Evolutionary conservation across 495 filamentous ascomycete species (phyloP), one percentile per base, ranked within the genome.

Genomic region (Penicillium desertorum): DNA sequence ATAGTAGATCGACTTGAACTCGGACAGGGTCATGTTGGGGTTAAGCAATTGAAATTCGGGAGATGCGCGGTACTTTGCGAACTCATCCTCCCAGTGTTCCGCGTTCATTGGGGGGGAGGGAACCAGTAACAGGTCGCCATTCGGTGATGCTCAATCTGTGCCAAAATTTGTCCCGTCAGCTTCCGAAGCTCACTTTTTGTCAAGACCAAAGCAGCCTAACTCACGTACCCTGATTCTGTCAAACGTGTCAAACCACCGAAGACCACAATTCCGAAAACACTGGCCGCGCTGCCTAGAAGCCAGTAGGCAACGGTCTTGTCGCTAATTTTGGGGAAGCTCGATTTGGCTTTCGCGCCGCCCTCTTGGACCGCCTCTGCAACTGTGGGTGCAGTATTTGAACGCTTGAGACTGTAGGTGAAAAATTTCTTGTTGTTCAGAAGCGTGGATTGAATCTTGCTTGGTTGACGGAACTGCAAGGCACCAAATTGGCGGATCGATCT

Each of bases 1-100:
- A 72, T 87, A 98, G 80, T 98, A 98, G 59, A 98, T 98, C 71
- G 91, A 88, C 72, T 98, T 96, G 76, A 96, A 98, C 67, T 97
- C 95, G 32, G 83, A 81, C 32, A 98, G 76, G 30, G 77, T 87
- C 94, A 98, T 98, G 67, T 91, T 82, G 19, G 91, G 83, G 75
- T 98, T 98, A 45, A 98, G 78, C 29, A 89, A 82, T 63, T 88
- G 83, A 78, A 90, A 98, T 74, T 98, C 94, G 53, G 94, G 94
- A 3, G 91, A 95, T 20, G 86, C 82, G 42, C 85, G 84, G 78
- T 98, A 98, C 70, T 92, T 94, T 14, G 86, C 79, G 74, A 98
- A 98, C 64, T 97, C 92, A 30, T 86, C 81, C 56, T 95, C 85
- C 94, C 94, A 98, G 69, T 91, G 86, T 51, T 76, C 82, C 12